Base-by-base conservation (phyloP, 331 rosid genomes). In the Ulmus americana region DNA sequence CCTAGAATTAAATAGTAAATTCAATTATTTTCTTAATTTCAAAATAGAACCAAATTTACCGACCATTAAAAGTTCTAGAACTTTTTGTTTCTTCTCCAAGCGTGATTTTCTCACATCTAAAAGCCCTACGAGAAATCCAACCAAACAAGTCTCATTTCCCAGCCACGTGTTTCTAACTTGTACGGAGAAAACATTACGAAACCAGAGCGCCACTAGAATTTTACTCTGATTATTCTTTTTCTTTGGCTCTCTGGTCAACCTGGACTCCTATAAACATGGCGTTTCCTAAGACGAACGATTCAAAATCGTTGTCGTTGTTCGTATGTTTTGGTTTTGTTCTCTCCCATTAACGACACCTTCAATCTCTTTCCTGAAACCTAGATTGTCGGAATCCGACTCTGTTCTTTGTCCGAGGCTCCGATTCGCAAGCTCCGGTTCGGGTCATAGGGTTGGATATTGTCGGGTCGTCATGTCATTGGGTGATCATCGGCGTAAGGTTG, bases 381-480 rank as follows among this genome's bases (percentile, higher is more conserved):
- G 18, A 10, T 5, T n/a, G 22, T 35, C 61, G 47, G 62, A 76
- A 18, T 46, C 63, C 9, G 39, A 22, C 35, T 44, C 54, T 10
- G 8, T 50, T 56, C 14, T 69, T 45, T 46, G 41, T 51, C 55
- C 63, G 3, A 10, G 55, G 8, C 48, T 10, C 53, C 47, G 57
- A 39, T 44, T 12, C 1, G 8, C 20, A 10, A 14, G 46, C 7
- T 44, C 73, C 20, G 65, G 51, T 7, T 51, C 66, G 63, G 83
- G 44, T 60, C 15, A 11, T 1, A 70, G 41, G 39, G 9, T 53
- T 41, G 67, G 45, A 35, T 42, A 50, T 11, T 56, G 45, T 49
- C 51, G 18, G 73, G 45, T 45, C 38, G 45, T 11, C 41, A 88
- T 87, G 95, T 95, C 59, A 6, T 59, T 77, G 45, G 56, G 48